Conservation (phyloP, 495 filamentous ascomycete species). For the Neurospora tetraspora region DNA sequence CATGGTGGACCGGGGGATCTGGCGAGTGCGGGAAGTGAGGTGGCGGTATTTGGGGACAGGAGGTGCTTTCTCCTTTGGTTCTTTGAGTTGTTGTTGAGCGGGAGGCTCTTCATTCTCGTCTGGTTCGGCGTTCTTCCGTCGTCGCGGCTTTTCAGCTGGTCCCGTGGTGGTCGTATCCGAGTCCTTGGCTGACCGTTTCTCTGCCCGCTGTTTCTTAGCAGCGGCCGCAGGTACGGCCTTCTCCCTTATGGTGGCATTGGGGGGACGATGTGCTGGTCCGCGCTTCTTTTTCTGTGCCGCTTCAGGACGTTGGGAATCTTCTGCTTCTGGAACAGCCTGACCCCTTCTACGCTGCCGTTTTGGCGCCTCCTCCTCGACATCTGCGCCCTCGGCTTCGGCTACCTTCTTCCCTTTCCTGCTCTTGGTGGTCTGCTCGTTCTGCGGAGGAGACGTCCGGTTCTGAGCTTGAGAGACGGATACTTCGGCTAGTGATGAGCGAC, state of each 20-base stretch:
- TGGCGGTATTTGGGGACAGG: constrained; percentile 22
- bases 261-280: not conserved
- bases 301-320: not conserved
- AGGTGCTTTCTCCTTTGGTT: not conserved
- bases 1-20: constrained; percentile 32
- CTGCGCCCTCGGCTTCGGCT: not conserved
- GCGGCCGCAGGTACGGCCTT: not conserved
- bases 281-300: not conserved
- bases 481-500: constrained; percentile 15
- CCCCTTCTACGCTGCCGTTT: not conserved
- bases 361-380: not conserved
- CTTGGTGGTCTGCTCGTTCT: not conserved
- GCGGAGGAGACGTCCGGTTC: constrained; percentile 2
- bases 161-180: not conserved
- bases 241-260: not conserved
- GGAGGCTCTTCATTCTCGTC: not conserved
- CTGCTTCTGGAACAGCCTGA: not conserved
- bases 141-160: not conserved
- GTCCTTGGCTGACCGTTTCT: not conserved
- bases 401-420: constrained; percentile 6
- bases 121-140: not conserved
- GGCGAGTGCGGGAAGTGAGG: constrained; percentile 28
- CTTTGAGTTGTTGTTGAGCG: not conserved
- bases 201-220: not conserved
- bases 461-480: constrained; percentile 15